Evolutionary conservation across 371 early-diverging fungal species (phyloP).

Genomic region (Conidiobolus incongruus): DNA sequence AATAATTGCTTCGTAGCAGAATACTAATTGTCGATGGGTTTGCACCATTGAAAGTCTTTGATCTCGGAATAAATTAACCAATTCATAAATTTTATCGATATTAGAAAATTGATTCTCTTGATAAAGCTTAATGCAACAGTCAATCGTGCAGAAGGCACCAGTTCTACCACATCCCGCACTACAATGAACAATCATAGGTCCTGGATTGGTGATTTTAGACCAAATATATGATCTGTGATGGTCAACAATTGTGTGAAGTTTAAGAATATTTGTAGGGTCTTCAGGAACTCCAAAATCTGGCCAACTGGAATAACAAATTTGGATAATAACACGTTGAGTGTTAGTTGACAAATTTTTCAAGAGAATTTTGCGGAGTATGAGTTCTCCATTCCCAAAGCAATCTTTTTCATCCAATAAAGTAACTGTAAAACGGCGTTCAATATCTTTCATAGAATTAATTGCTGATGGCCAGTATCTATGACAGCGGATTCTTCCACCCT

Average conservation of each 20-base stretch:
- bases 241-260: slow-evolving; percentile 13
- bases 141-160: slow-evolving; percentile 75
- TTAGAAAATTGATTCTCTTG: slow-evolving; percentile 8
- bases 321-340: slow-evolving; percentile 16
- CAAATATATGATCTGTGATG: no score
- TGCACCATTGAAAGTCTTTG: slow-evolving; percentile 79
- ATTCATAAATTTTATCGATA: slow-evolving; percentile 32
- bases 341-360: not conserved
- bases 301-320: slow-evolving; percentile 70
- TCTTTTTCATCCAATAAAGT: not conserved
- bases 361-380: not conserved
- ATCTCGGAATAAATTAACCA: slow-evolving; percentile 46
- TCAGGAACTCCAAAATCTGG: slow-evolving; percentile 65
- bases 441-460: slow-evolving; percentile 2
- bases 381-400: not conserved
- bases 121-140: slow-evolving; percentile 17
- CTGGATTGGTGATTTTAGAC: slow-evolving; percentile 6
- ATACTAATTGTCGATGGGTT: slow-evolving; percentile 53
- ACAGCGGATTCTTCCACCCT: slow-evolving; percentile 43
- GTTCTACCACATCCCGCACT: slow-evolving; percentile 96
- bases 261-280: slow-evolving; percentile 15
- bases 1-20: slow-evolving; percentile 55
- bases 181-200: slow-evolving; percentile 49
- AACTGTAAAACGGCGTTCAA: slow-evolving; percentile 6
- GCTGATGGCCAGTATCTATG: slow-evolving; percentile 46